Evolutionary conservation across 148 eudicot genomes (phyloP).

Genomic region (Amaranthus hypochondriacus): DNA sequence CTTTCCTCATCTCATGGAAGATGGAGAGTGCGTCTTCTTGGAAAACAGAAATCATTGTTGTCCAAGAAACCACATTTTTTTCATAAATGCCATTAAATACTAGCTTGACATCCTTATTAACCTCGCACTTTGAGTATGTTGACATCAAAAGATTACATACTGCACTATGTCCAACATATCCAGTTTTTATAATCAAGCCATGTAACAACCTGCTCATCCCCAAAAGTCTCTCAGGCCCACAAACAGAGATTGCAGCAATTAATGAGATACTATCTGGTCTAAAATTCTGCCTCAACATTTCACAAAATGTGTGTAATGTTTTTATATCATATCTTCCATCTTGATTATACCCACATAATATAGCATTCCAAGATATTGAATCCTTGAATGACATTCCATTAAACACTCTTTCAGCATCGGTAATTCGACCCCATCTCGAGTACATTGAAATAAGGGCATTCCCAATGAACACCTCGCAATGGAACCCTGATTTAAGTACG

Average conservation of each 20-base stretch:
- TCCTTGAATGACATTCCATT: conserved; percentile 59
- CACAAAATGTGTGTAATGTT: conserved; percentile 48
- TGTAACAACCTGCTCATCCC: conserved; percentile 62
- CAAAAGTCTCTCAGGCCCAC: conserved; percentile 58
- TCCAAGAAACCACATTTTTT: conserved; percentile 87
- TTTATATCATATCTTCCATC: conserved; percentile 55
- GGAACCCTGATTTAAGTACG: conserved; percentile 48
- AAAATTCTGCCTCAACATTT: conserved; percentile 58
- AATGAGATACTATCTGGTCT: conserved; percentile 73
- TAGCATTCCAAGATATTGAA: conserved; percentile 90
- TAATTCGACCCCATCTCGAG: conserved; percentile 52
- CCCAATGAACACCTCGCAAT: conserved; percentile 54
- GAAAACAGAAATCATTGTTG: conserved; percentile 69
- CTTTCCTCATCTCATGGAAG: conserved; percentile 61
- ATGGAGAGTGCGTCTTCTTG: conserved; percentile 53
- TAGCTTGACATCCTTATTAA: conserved; percentile 43
- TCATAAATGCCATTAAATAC: conserved; percentile 53
- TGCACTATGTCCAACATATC: conserved; percentile 40
- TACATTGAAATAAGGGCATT: conserved; percentile 83
- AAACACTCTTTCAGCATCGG: conserved; percentile 69
- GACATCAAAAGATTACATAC: conserved; percentile 80
- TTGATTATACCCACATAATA: conserved; percentile 75
- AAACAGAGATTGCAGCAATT: conserved; percentile 63
- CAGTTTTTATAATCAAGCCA: conserved; percentile 50
- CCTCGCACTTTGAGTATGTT: conserved; percentile 65